Base-by-base conservation (phyloP, 768 basidiomycete genomes). In the Lactarius tabidus region DNA sequence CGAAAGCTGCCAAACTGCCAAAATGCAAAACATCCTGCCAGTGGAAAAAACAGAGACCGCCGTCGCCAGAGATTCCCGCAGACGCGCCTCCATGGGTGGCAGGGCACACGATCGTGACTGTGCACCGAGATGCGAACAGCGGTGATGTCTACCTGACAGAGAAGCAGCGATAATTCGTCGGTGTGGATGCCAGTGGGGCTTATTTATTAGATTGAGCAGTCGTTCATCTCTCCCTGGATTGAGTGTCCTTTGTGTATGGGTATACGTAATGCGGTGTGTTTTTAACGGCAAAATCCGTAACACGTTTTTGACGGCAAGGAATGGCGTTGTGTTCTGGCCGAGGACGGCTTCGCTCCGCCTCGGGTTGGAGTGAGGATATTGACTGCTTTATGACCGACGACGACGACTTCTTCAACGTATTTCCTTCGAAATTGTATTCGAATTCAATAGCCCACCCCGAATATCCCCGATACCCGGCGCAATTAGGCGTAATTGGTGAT, bases 21-120 rank as follows among this genome's bases (percentile, higher is more conserved):
- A 69, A 62, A 36, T 35, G 48, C 10, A 69, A 68, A 61, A 52
- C 52, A 35, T n/a, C 36, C 12, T n/a, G n/a, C n/a, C 33, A 8
- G 4, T 3, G 33, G 33, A 54, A n/a, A 33, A 68, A 41, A 38
- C 35, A 36, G 28, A 51, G 59, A 18, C 63, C 63, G 2, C 9
- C 59, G 10, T 68, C 67, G 2, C 69, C 66, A 2, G 20, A 36
- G 18, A 60, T 65, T 36, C 58, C 59, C 4, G 63, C 4, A 6
- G 69, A 69, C 10, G 53, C 60, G 3, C 60, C 69, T 18, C 69
- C 67, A 12, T 68, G 62, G 68, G 66, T 68, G 3, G 57, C 45
- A 4, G 68, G 67, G 20, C 68, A 68, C 55, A 39, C 38, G 29
- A 51, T 69, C 7, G 9, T 67, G 62, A 17, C 45, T 12, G 64